These are phyloP conservation scores for Cadophora luteo-olivacea DNA, from an alignment of 2,329 filamentous ascomycete genomes.

Conservation along the genomic window DNA sequence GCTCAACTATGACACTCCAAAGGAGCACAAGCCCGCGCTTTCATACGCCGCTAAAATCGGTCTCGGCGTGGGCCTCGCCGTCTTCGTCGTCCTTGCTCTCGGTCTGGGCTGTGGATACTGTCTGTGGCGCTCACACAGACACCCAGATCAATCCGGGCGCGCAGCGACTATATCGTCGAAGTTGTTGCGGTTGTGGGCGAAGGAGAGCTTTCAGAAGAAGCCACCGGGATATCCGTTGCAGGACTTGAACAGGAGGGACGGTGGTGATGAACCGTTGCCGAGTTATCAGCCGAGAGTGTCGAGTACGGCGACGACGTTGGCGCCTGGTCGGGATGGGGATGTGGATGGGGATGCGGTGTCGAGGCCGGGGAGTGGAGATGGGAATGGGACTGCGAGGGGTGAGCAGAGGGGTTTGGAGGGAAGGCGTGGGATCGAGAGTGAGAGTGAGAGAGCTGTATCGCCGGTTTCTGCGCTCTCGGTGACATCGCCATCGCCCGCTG, in stretches of 20 bases:
- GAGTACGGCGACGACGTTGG: neutral
- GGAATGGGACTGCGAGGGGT: neutral
- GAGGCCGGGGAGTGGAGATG: neutral
- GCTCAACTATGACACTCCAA: neutral
- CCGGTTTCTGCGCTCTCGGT: neutral
- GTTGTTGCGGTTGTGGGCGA: neutral
- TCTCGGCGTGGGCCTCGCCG: neutral
- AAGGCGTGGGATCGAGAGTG: no score
- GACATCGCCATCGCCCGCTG: neutral
- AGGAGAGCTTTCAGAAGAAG: conserved; percentile 1
- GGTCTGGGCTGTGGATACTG: conserved; percentile 1
- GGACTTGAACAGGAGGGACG: neutral
- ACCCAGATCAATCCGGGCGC: neutral
- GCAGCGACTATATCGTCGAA: neutral
- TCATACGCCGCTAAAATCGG: neutral
- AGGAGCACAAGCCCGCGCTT: neutral
- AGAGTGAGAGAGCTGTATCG: neutral
- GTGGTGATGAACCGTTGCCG: neutral
- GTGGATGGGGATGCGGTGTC: neutral
- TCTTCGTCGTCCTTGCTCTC: neutral
- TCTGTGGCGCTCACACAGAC: neutral
- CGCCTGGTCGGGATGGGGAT: neutral
- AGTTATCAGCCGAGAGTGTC: neutral
- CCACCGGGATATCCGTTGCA: neutral
- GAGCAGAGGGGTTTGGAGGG: neutral